These are phyloP conservation scores for Debaryomycetaceae sp. DNA, from an alignment of 1,139 yeast species.

Conservation along the genomic window DNA sequence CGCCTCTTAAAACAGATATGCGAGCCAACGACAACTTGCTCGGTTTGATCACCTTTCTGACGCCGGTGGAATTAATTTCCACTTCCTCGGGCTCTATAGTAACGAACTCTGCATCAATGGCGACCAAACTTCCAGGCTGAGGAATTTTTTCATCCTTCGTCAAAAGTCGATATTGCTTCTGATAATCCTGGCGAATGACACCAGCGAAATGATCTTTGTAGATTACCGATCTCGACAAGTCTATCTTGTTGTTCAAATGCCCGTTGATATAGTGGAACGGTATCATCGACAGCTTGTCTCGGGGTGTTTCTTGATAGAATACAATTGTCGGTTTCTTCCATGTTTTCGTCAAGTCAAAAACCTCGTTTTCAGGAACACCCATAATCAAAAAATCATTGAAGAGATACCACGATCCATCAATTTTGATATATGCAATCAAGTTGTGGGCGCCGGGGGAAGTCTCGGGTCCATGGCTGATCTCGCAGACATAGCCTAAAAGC, in stretches of 20 bases:
- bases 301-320: conserved; percentile 45
- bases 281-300: conserved; percentile 18
- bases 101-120: conserved; percentile 97
- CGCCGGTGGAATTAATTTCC: conserved; percentile 69
- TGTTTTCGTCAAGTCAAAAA: conserved; percentile 57
- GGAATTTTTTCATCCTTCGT: conserved; percentile 67
- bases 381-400: conserved; percentile 92
- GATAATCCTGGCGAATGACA: conserved; percentile 57
- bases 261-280: conserved; percentile 28
- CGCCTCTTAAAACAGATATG: conserved; percentile 81
- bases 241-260: conserved; percentile 5
- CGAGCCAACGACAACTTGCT: conserved; percentile 78
- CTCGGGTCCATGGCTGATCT: conserved; percentile 54
- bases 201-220: conserved; percentile 75
- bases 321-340: conserved; percentile 86
- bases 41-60: conserved; percentile 67
- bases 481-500: conserved; percentile 65
- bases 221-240: conserved; percentile 37
- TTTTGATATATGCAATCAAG: conserved; percentile 54
- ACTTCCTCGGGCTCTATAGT: conserved; percentile 72
- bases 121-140: conserved; percentile 68
- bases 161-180: conserved; percentile 61
- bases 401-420: conserved; percentile 67
- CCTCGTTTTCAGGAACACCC: conserved; percentile 70
- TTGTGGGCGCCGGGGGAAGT: conserved; percentile 46